Base-by-base conservation (phyloP, 1,284 basidiomycete genomes). In the Malassezia sp. region DNA sequence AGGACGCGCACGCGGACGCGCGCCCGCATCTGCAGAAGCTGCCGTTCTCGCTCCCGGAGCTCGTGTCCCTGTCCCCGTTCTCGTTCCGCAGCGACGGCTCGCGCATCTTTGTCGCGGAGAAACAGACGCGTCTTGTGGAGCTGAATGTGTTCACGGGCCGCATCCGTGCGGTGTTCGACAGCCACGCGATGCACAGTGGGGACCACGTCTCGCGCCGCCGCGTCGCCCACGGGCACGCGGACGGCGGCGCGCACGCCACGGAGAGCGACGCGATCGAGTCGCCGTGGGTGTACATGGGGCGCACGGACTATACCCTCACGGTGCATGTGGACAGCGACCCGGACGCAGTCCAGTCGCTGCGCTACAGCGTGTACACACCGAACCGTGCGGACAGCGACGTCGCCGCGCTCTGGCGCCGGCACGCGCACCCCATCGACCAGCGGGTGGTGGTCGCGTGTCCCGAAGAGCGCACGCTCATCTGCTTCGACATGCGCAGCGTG, bases 51-150 rank as follows among this genome's bases (percentile, higher is more conserved):
- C 81, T 91, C 78, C 74, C 83, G 0, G 83, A 91, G 68, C 77
- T 91, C 27, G 85, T 90, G 52, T 82, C 87, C 53, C 75, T 85
- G 71, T 85, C 84, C 2, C 86, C 87, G 0, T 88, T 86, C 66
- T 81, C 77, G 30, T 83, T 86, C 49, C 73, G 78, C 12, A 78
- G 78, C 10, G 80, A 81, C 40, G 77, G 80, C 76, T 80, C 56
- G 71, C 77, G 82, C 32, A 75, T 85, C 12, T 90, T 90, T 67
- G 80, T 87, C 1, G 87, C 86, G 3, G 78, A 78, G 66, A 89
- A 89, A 72, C 81, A 85, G 67, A 87, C 84, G 0, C 83, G 81
- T 0, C 69, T 90, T 21, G 71, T 91, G 27, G 74, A 84, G 31
- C 75, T 91, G 11, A 84, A 89, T 64, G 72, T 90, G 35, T 80